These are phyloP conservation scores for Saccharomycopsis babjevae DNA, from an alignment of 805 yeast species.

Conservation along the genomic window DNA sequence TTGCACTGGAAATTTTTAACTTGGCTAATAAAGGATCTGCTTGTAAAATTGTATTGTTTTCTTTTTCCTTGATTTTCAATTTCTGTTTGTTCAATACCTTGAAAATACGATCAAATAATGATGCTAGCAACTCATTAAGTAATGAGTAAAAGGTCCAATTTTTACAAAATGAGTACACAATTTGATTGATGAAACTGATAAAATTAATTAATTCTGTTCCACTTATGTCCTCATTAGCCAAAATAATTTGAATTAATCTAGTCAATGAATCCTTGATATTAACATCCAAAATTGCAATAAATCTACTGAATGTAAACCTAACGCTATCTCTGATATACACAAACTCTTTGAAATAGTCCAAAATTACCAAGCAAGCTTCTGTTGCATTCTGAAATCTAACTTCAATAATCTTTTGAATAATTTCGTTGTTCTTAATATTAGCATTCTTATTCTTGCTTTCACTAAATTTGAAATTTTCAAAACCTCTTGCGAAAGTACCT, in stretches of 20 bases:
- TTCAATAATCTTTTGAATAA: slow-evolving; percentile 21
- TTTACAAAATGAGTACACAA: slow-evolving; percentile 64
- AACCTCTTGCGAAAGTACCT: slow-evolving; percentile 84
- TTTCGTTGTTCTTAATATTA: background rate
- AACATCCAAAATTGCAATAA: slow-evolving; percentile 61
- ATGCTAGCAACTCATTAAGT: slow-evolving; percentile 61
- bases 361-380: slow-evolving; percentile 72
- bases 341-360: slow-evolving; percentile 59
- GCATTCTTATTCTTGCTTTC: background rate
- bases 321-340: slow-evolving; percentile 76
- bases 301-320: slow-evolving; percentile 77
- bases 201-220: slow-evolving; percentile 68
- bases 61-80: slow-evolving; percentile 30
- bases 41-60: slow-evolving; percentile 19
- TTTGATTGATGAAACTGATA: slow-evolving; percentile 77
- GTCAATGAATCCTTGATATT: slow-evolving; percentile 44
- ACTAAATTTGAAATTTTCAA: slow-evolving; percentile 36
- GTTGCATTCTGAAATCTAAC: slow-evolving; percentile 58
- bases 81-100: slow-evolving; percentile 34
- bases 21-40: slow-evolving; percentile 7
- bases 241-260: slow-evolving; percentile 58
- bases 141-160: slow-evolving; percentile 63
- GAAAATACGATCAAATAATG: slow-evolving; percentile 60
- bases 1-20: slow-evolving; percentile 17
- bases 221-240: slow-evolving; percentile 47